Conservation (phyloP, 2,329 filamentous ascomycete genomes). For the Aspergillus ochraceus region DNA sequence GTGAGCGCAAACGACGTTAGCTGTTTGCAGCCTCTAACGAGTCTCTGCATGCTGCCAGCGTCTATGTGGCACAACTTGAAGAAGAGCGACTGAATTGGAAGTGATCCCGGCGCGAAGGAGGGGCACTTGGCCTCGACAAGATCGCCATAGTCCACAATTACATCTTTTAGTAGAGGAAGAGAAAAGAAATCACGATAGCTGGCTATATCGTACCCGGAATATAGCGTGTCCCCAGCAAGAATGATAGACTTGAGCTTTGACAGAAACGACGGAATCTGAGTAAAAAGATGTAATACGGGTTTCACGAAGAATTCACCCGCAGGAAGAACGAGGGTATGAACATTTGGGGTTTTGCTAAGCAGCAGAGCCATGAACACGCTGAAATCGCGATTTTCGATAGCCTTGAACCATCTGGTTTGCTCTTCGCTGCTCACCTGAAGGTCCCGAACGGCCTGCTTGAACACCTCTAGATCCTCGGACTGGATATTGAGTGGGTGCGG, state of each 20-base stretch:
- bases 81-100: constrained; percentile 5
- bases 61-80: constrained; percentile 16
- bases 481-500: not conserved
- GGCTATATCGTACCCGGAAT: constrained; percentile 10
- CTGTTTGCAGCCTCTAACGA: constrained; percentile 15
- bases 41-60: constrained; percentile 5
- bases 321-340: constrained; percentile 16
- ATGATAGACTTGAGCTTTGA: constrained; percentile 14
- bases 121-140: constrained; percentile 13
- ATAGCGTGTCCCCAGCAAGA: constrained; percentile 5
- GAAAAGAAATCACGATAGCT: constrained; percentile 12
- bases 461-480: constrained; percentile 6
- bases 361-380: constrained; percentile 17
- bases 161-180: constrained; percentile 7
- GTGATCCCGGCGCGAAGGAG: constrained; percentile 8
- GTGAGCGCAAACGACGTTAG: constrained; percentile 14
- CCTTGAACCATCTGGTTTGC: constrained; percentile 14
- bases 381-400: constrained; percentile 10
- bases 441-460: constrained; percentile 7
- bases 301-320: constrained; percentile 7
- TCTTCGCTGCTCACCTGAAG: constrained; percentile 16
- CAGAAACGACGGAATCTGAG: constrained; percentile 13
- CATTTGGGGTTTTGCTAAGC: constrained; percentile 20
- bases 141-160: constrained; percentile 15
- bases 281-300: constrained; percentile 11